Evolutionary conservation across 345 rosid species (phyloP).

Genomic region (Aquilaria sinensis): DNA sequence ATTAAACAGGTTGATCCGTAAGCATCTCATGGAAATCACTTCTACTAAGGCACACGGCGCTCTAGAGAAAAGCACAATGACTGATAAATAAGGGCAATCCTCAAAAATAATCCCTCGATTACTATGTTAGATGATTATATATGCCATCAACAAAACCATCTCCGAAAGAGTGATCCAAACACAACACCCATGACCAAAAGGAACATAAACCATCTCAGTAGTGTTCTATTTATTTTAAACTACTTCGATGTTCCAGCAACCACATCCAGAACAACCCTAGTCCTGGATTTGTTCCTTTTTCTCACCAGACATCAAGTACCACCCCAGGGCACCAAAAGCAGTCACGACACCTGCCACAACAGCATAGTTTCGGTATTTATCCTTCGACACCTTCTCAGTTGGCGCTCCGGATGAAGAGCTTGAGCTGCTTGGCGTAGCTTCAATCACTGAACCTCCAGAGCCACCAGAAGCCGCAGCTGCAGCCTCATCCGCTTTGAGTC

Average conservation of each 20-base stretch:
- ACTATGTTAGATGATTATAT: too few relatives aligned
- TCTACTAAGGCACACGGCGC: too few relatives aligned
- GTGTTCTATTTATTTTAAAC: too few relatives aligned
- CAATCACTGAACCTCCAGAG: constrained; percentile 27
- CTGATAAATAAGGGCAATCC: too few relatives aligned
- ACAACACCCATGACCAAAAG: too few relatives aligned
- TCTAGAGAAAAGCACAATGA: too few relatives aligned
- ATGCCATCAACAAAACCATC: too few relatives aligned
- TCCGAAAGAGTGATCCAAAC: too few relatives aligned
- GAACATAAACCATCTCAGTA: too few relatives aligned
- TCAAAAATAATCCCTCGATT: too few relatives aligned
- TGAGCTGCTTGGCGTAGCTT: constrained; percentile 35
- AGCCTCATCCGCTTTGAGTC: constrained; percentile 63
- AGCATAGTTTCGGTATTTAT: constrained; percentile 71
- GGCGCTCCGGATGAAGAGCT: constrained; percentile 45
- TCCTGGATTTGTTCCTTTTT: constrained; percentile 71
- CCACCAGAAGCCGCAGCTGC: constrained; percentile 35
- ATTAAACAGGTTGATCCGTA: too few relatives aligned
- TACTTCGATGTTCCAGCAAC: not conserved
- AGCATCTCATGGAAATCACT: too few relatives aligned
- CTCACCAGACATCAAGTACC: constrained; percentile 72
- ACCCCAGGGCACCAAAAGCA: constrained; percentile 60
- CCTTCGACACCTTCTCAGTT: constrained; percentile 57
- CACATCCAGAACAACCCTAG: constrained; percentile 19
- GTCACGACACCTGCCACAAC: constrained; percentile 75